Percentiles rank a stretch among this genome's conserved stretches.
phyloP scores from a whole-genome alignment of 345 rosid species.

The Populus pruinosa region DNA sequence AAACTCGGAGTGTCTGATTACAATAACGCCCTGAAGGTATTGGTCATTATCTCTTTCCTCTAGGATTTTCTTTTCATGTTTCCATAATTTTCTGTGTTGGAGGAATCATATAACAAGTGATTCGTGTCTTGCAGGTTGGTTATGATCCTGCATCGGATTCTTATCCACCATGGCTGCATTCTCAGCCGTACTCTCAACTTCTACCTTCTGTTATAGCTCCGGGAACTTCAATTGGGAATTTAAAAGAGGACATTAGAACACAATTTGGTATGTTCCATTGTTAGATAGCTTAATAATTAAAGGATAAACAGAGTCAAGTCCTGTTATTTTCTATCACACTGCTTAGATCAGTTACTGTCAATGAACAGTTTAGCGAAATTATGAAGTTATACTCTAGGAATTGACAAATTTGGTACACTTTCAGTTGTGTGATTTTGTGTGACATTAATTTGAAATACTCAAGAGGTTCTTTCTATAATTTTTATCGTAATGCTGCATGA shows the following conservation, averaged over 20 bases:
- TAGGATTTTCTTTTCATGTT: not conserved
- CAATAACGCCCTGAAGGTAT: slow-evolving; percentile 85
- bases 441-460: not conserved
- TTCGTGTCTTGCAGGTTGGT: slow-evolving; percentile 54
- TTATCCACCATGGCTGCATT: slow-evolving; percentile 78
- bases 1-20: slow-evolving; percentile 87
- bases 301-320: no score
- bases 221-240: slow-evolving; percentile 59
- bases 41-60: not conserved
- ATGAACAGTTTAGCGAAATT: not conserved
- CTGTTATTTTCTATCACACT: not conserved
- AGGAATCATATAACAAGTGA: not conserved
- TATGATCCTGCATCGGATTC: slow-evolving; percentile 87
- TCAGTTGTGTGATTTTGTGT: not conserved
- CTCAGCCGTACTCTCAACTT: slow-evolving; percentile 72
- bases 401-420: not conserved
- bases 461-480: no score
- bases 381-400: not conserved
- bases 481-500: no score
- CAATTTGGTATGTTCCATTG: slow-evolving; percentile 43
- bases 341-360: not conserved
- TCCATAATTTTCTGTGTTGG: not conserved
- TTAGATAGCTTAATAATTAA: not conserved
- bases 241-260: slow-evolving; percentile 54
- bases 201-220: slow-evolving; percentile 77